A percentile compares a stretch with the other conserved stretches of the same genome.
These are phyloP conservation scores for Fusarium floridanum DNA, from an alignment of 2,329 filamentous ascomycete genomes.

Conservation along the genomic window DNA sequence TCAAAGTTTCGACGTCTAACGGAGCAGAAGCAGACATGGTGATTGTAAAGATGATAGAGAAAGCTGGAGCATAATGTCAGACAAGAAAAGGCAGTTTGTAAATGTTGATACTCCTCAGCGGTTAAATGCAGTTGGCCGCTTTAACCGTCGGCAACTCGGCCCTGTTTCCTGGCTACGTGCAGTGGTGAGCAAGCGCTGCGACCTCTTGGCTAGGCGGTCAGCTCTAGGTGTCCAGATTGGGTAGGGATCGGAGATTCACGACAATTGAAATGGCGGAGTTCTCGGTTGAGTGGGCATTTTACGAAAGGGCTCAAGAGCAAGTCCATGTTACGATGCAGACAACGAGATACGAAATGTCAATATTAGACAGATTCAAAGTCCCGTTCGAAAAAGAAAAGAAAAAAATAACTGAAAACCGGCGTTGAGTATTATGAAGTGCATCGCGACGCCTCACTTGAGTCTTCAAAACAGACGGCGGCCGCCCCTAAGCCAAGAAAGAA, in stretches of 20 bases:
- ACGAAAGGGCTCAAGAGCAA: not conserved
- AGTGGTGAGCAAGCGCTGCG: not conserved
- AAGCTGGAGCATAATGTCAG: not conserved
- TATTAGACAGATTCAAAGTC: no score
- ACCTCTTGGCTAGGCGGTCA: constrained; percentile 2
- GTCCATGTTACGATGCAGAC: not conserved
- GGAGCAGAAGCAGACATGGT: constrained; percentile 11
- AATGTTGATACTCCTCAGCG: not conserved
- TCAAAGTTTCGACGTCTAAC: constrained; percentile 29
- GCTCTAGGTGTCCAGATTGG: not conserved
- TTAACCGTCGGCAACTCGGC: constrained; percentile 37
- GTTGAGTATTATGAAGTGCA: not conserved
- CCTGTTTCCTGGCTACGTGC: constrained; percentile 5
- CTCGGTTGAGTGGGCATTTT: not conserved
- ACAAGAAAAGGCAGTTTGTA: not conserved
- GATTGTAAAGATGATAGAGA: not conserved
- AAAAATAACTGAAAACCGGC: not conserved
- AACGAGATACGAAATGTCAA: not conserved
- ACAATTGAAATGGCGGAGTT: not conserved
- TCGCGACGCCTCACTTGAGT: no score
- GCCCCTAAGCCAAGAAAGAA: not conserved
- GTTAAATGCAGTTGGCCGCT: not conserved
- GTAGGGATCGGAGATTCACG: not conserved
- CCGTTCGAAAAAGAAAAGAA: no score
- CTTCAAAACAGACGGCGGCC: not conserved